Base-by-base conservation (phyloP, 2,329 filamentous ascomycete genomes). In the Aspergillus pseudoviridinutans region DNA sequence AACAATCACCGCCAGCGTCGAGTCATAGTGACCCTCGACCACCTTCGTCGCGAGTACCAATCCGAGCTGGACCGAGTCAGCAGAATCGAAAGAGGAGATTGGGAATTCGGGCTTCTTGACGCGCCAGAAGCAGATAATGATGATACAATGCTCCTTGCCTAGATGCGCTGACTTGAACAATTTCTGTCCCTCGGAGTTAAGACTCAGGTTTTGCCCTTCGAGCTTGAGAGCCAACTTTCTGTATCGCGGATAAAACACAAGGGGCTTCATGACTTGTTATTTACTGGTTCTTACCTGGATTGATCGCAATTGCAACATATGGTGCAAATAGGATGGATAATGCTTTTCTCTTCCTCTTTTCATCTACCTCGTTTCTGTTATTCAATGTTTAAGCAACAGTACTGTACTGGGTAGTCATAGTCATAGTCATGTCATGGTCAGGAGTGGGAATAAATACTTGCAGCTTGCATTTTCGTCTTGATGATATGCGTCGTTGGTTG, bases 1-100 rank as follows among this genome's bases (percentile, higher is more conserved):
- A 53, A 44, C 54, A 64, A 62, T 50, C 29, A 57, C 4, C 63
- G 59, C 10, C 62, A 61, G 14, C 89, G 88, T 78, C 86, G 92
- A 60, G 88, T 84, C 70, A 86, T 97, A 38, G 83, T 97, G 17
- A 96, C 91, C 32, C 78, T 99, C 55, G 89, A 89, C 29, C 92
- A 96, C 71, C 80, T 97, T 53, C 84, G 92, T 68, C 91, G 88
- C 74, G 89, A 93, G 71, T 99, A 97, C 73, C 90, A 96, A 76
- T 85, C 84, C 25, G 92, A 97, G 75, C 78, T 99, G 68, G 94
- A 99, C 75, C 84, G 91, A 61, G 88, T 94, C 64, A 90, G 89
- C 53, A 89, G 90, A 54, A 92, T 97, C 71, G 87, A 94, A 75
- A 90, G 90, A 69, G 92, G 95, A 57, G 87, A 95, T 70, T 97